These are phyloP conservation scores for Wickerhamiella qilinensis DNA, from an alignment of 805 yeast species.

Conservation along the genomic window DNA sequence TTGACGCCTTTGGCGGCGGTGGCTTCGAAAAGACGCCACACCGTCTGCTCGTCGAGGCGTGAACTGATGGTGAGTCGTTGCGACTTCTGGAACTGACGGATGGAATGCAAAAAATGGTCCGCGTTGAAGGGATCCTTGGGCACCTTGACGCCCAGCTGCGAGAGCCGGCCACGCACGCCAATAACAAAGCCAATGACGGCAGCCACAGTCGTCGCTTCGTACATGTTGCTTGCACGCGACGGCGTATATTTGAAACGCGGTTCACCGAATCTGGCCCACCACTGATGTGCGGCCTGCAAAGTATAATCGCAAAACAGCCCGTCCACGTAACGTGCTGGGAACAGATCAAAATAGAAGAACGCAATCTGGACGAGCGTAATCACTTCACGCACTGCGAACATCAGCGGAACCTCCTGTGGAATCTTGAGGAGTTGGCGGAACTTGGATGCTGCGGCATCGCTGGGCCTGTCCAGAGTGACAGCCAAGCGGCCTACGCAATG, in stretches of 20 bases:
- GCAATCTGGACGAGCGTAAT: conserved; percentile 61
- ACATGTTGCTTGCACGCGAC: not conserved
- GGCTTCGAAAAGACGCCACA: conserved; percentile 30
- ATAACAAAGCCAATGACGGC: conserved; percentile 66
- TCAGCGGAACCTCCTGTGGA: conserved; percentile 30
- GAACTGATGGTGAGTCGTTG: conserved; percentile 34
- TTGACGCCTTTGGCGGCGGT: conserved; percentile 25
- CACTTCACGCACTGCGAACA: conserved; percentile 57
- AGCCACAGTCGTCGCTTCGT: conserved; percentile 36
- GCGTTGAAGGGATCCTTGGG: conserved; percentile 78
- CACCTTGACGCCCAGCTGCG: conserved; percentile 37
- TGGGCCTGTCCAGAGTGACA: conserved; percentile 44
- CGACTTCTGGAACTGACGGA: conserved; percentile 67
- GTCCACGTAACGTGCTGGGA: conserved; percentile 57
- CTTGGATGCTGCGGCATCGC: conserved; percentile 68
- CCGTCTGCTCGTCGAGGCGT: conserved; percentile 42
- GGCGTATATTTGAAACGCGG: conserved; percentile 7
- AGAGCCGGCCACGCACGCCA: conserved; percentile 48
- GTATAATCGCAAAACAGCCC: conserved; percentile 75
- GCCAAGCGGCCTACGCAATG: conserved; percentile 81
- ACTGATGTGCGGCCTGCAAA: conserved; percentile 45
- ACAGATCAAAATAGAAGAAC: conserved; percentile 58
- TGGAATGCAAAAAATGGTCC: conserved; percentile 46
- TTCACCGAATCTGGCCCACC: conserved; percentile 71
- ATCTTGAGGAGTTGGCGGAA: conserved; percentile 61